Base-by-base conservation (phyloP, 352 stramenopile genomes). In the Phytophthora hibernalis region DNA sequence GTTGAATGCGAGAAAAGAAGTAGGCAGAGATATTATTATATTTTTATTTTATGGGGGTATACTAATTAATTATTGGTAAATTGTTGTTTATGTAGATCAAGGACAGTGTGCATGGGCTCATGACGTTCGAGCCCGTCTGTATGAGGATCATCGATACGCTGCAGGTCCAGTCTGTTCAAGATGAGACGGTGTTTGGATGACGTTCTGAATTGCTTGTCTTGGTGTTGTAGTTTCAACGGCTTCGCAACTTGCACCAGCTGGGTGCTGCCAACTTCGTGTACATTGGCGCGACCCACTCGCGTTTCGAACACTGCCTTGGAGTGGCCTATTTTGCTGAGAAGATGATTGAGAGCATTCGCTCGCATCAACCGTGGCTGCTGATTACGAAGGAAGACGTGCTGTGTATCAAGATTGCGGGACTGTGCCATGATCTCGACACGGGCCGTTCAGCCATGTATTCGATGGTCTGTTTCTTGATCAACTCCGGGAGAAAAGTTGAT, bases 221-320 rank as follows among this genome's bases (percentile, higher is more conserved):
- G 5, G 13, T 54, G 1, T 26, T 63, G 1, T 57, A 98, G 85
- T 98, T 97, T 57, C 95, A 99, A 54, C 82, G 97, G 3, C 83
- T 99, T 6, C 85, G 95, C n/a, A 82, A 91, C 24, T 76, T 99
- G 35, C 93, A 98, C 35, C 97, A 99, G 75, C 83, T 99, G 24
- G 97, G 97, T 3, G 88, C 87, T 16, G 82, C 90, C 12, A 76
- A 92, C 28, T 92, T 84, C 33, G 92, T 98, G 4, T 99, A 95
- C 56, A 91, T 92, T 47, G 83, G 83, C 26, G 87, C 82, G 38
- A 93, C 87, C 3, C 87, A 95, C 53, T 87, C 83, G 10, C 76
- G 87, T 5, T 95, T 95, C 44, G 87, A 93, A 69, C 87, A 95
- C 44, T 98, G 83, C 15, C 72, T 99, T 31, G 97, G 97, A 13